phyloP scores from a whole-genome alignment of 176 grass and related monocot genomes.

The sorghum (Sorghum bicolor) region Sorghum_bicolor_NCBIv3 NC_012871.2:58688001-58688500 shows the following conservation, averaged over 20 bases:
- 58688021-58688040: no score
- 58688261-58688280: neutral
- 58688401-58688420: neutral
- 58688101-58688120: no score
- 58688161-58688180: no score
- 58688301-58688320: neutral
- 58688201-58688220: no score
- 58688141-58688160: no score
- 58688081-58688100: no score
- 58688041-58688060: no score
- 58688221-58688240: neutral
- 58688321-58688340: no score
- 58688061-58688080: no score
- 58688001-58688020: no score
- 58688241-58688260: neutral
- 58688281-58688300: neutral
- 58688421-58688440: neutral
- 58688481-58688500: neutral
- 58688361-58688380: neutral
- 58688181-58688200: no score
- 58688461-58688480: neutral
- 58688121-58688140: no score
- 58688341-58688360: neutral
- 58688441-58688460: accelerated
- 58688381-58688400: neutral